Conservation (phyloP, 208 protist genomes). For the Leishmania guyanensis region DNA sequence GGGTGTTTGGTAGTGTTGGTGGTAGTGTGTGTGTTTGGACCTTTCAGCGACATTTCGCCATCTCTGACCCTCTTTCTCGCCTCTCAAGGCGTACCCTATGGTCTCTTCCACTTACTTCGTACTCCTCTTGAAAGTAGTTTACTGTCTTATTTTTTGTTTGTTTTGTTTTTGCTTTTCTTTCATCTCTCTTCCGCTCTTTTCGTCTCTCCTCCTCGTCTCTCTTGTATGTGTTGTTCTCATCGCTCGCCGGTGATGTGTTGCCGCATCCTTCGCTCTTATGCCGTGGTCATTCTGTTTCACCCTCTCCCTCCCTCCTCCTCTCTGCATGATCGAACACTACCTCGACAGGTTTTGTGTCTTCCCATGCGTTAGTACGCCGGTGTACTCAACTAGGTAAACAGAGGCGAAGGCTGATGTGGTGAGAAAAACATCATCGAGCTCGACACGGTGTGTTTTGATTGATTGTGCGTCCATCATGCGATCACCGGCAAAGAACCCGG, state of each 20-base stretch:
- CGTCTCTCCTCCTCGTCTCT: not conserved
- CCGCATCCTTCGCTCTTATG: not conserved
- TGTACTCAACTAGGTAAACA: not conserved
- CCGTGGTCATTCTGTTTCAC: not conserved
- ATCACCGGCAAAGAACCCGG: not conserved
- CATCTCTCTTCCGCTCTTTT: not conserved
- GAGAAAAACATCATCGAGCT: not conserved
- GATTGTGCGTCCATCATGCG: not conserved
- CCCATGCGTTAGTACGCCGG: not conserved
- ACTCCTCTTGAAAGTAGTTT: not conserved
- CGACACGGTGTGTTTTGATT: not conserved
- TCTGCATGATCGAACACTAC: not conserved
- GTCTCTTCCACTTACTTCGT: not conserved
- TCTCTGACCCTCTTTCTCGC: not conserved
- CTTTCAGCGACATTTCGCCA: not conserved
- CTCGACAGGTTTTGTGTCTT: not conserved
- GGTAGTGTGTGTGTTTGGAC: not conserved
- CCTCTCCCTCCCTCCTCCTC: not conserved
- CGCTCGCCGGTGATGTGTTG: not conserved
- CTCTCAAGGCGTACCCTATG: not conserved
- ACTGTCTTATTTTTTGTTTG: too few species aligned
- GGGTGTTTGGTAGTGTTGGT: not conserved
- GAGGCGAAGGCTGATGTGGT: not conserved
- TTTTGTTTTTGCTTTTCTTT: not conserved
- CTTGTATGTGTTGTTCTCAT: not conserved